Percentiles rank a stretch among this genome's conserved stretches.
These are phyloP conservation scores for Phaeophleospora eucalypticola DNA, from an alignment of 2,329 filamentous ascomycete species.

Conservation along the genomic window DNA sequence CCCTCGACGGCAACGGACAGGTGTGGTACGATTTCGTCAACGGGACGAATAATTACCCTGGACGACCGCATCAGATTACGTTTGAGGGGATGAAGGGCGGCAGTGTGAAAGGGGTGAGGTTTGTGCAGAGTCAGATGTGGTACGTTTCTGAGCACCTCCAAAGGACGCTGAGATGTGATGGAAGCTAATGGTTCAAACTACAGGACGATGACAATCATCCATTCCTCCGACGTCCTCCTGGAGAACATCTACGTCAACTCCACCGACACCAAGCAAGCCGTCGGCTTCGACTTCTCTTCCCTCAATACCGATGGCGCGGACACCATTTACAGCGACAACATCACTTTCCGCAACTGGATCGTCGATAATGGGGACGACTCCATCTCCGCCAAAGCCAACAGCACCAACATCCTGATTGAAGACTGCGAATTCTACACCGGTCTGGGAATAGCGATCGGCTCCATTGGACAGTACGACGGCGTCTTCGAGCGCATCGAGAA, in stretches of 20 bases:
- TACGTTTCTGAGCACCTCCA: background rate
- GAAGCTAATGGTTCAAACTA: too few relatives aligned
- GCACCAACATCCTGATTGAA: slow-evolving; percentile 49
- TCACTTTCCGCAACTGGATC: slow-evolving; percentile 48
- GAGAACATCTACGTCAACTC: slow-evolving; percentile 53
- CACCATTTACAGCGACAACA: slow-evolving; percentile 50
- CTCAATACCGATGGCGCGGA: slow-evolving; percentile 50
- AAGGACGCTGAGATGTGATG: too few relatives aligned
- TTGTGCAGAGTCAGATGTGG: slow-evolving; percentile 59
- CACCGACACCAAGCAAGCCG: slow-evolving; percentile 31
- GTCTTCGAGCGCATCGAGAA: slow-evolving; percentile 49
- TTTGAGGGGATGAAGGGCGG: slow-evolving; percentile 49
- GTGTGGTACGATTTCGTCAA: slow-evolving; percentile 51
- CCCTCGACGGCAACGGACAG: slow-evolving; percentile 57
- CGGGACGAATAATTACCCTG: slow-evolving; percentile 31
- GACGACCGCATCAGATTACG: slow-evolving; percentile 51
- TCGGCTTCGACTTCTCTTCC: slow-evolving; percentile 10
- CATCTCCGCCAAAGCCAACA: slow-evolving; percentile 53
- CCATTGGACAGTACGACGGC: slow-evolving; percentile 53
- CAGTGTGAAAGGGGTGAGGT: slow-evolving; percentile 45
- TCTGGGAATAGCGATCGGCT: slow-evolving; percentile 53
- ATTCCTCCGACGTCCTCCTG: slow-evolving; percentile 45
- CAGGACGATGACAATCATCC: slow-evolving; percentile 47
- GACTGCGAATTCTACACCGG: slow-evolving; percentile 49
- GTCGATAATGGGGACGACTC: slow-evolving; percentile 52